Evolutionary conservation across 495 filamentous ascomycete genomes (phyloP).

Genomic region (Neurospora pannonica): DNA sequence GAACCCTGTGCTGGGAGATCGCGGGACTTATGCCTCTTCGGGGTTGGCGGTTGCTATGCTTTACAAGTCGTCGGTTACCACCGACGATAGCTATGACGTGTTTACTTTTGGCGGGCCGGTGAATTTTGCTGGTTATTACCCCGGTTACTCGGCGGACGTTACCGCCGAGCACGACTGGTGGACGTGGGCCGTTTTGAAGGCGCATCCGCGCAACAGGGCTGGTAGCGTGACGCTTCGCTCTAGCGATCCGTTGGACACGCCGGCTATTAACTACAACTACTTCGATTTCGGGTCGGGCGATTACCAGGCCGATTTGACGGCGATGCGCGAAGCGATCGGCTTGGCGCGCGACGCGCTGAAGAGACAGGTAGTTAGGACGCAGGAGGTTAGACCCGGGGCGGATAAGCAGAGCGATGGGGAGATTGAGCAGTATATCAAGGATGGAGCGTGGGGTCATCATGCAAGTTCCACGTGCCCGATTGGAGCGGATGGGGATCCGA

Average conservation of each 20-base stretch:
- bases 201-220: constrained; percentile 41
- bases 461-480: constrained; percentile 46
- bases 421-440: constrained; percentile 39
- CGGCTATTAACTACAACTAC: constrained; percentile 46
- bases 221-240: constrained; percentile 42
- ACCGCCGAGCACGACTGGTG: constrained; percentile 27
- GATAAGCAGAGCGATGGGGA: constrained; percentile 30
- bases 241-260: constrained; percentile 44
- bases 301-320: constrained; percentile 31
- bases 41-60: constrained; percentile 40
- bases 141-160: constrained; percentile 27
- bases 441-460: constrained; percentile 51
- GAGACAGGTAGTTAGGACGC: constrained; percentile 24
- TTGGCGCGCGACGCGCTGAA: constrained; percentile 34
- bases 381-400: constrained; percentile 41
- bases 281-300: constrained; percentile 29
- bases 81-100: constrained; percentile 34
- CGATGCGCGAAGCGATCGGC: constrained; percentile 38
- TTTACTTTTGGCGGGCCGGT: constrained; percentile 45
- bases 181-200: constrained; percentile 44
- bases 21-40: constrained; percentile 40
- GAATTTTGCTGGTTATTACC: constrained; percentile 45
- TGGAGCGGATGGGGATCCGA: constrained; percentile 42
- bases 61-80: constrained; percentile 32
- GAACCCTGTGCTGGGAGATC: constrained; percentile 22